These are phyloP conservation scores for Evernia prunastri DNA, from an alignment of 495 filamentous ascomycete genomes.

Conservation along the genomic window DNA sequence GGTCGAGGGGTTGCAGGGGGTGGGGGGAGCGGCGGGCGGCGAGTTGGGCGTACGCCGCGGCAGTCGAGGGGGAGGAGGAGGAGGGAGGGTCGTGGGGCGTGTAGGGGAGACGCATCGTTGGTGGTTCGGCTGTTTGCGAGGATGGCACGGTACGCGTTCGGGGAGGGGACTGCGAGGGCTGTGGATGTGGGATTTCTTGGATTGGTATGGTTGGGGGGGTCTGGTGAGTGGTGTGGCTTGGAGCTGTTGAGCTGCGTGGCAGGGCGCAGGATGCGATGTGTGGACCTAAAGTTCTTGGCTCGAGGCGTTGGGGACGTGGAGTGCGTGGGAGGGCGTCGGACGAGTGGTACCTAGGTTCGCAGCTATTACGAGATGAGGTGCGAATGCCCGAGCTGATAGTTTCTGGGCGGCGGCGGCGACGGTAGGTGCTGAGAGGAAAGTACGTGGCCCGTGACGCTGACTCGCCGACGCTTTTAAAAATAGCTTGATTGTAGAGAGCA, in stretches of 20 bases:
- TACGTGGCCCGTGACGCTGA: background rate
- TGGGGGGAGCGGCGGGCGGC: constrained; percentile 54
- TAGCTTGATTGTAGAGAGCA: background rate
- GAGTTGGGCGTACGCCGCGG: constrained; percentile 34
- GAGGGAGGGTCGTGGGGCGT: constrained; percentile 50
- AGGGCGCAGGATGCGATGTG: background rate
- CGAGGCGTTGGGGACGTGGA: no score
- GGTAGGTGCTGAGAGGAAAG: background rate
- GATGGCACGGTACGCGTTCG: no score
- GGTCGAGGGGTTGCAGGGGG: constrained; percentile 63
- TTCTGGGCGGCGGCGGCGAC: background rate
- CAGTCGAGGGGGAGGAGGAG: constrained; percentile 33
- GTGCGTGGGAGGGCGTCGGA: background rate
- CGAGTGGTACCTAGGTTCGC: background rate
- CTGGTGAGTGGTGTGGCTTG: background rate
- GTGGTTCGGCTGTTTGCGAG: constrained; percentile 1
- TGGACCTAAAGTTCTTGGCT: background rate
- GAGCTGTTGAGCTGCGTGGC: background rate
- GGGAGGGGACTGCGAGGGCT: background rate
- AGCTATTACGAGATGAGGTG: background rate
- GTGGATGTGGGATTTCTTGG: background rate
- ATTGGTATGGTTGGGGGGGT: background rate
- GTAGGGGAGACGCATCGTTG: constrained; percentile 68
- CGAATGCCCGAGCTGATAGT: background rate
- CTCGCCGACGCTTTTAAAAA: background rate